phyloP scores from a whole-genome alignment of 176 grass and related monocot genomes.

The Canna indica region DNA sequence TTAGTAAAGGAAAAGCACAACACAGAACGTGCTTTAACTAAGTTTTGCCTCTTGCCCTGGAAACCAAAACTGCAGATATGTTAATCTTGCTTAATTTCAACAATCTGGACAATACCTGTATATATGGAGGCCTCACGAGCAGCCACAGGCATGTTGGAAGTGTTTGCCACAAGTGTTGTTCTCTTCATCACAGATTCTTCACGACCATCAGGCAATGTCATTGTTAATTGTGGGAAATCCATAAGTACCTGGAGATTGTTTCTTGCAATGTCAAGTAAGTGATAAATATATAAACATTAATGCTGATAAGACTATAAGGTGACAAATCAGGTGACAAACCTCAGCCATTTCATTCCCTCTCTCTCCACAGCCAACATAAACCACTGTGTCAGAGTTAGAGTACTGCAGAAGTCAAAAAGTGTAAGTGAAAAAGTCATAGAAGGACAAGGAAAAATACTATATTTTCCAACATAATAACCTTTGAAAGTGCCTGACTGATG shows the following conservation, averaged over 20 bases:
- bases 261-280: background rate
- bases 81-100: background rate
- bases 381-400: conserved; percentile 79
- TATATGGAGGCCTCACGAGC: conserved; percentile 98
- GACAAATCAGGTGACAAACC: conserved; percentile 14
- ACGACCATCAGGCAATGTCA: conserved; percentile 80
- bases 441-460: background rate
- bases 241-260: conserved; percentile 46
- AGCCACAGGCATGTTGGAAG: conserved; percentile 93
- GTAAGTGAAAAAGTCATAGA: conserved; percentile 17
- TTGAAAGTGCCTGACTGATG: conserved; percentile 94
- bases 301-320: background rate
- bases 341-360: conserved; percentile 95
- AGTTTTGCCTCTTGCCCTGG: background rate
- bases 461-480: conserved; percentile 33
- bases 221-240: conserved; percentile 93
- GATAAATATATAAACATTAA: background rate
- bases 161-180: conserved; percentile 90
- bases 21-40: too few relatives aligned
- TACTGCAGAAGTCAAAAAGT: conserved; percentile 38
- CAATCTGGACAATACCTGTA: conserved; percentile 36
- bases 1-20: background rate
- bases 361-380: conserved; percentile 90
- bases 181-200: conserved; percentile 90
- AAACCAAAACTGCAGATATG: background rate